Evolutionary conservation across 768 basidiomycete species (phyloP), one percentile per base, ranked within the genome.

Genomic region (Neoboletus magnificus): DNA sequence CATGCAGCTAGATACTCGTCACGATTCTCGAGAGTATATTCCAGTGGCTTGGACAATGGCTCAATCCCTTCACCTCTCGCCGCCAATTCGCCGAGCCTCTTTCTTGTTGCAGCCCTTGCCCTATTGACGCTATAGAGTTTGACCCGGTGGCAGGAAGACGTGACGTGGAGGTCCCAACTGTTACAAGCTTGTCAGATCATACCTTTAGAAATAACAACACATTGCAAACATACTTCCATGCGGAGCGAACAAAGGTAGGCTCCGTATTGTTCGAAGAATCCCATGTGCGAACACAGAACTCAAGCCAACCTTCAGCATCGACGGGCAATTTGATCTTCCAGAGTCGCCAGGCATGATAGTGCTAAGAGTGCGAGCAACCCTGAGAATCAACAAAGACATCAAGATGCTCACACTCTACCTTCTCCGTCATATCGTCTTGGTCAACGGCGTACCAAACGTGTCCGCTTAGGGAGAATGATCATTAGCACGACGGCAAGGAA

Each of bases 191-290:
- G 27, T 27, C 43, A 44, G 43, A 18, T 10, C 11, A 27, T 11
- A 44, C 25, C 23, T 7, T n/a, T 25, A 27, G 41, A 44, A 27
- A 27, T 10, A 18, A n/a, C 25, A n/a, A 18, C 10, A 44, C 25
- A 18, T 5, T 27, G 45, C 16, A 48, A 20, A 68, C 78, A 54
- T 56, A 80, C 80, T 82, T 82, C 80, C 79, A 81, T 5, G 80
- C 75, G 8, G 79, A 81, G 43, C 80, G 77, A 16, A 82, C 77
- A 54, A 75, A 79, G 13, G 81, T 81, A 18, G 81, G 81, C 63
- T 82, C 77, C 3, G 80, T 82, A 60, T 83, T 82, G 67, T 79
- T 79, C 9, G 79, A 78, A n/a, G 79, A 79, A 58, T 82, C 81
- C 81, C 81, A 83, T 0, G 78, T 77, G 47, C 81, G 77, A 22